Conservation (phyloP, 257 asterid species). For the Thymus mandschuricus region DNA sequence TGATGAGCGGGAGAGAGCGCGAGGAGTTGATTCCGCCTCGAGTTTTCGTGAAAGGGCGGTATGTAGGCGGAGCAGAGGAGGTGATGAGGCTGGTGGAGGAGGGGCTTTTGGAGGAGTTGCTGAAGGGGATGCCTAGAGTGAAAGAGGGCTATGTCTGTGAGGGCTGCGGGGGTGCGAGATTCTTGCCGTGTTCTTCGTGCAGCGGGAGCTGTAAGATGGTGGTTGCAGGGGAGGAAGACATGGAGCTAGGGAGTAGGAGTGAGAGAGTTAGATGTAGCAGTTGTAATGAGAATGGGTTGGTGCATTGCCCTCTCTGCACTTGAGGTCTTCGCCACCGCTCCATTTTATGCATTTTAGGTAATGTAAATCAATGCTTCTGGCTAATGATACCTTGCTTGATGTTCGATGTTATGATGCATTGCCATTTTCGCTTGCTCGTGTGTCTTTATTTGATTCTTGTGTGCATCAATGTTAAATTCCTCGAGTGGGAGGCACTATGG, state of each 20-base stretch:
- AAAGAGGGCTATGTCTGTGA: slow-evolving; percentile 62
- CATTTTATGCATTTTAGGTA: slow-evolving; percentile 22
- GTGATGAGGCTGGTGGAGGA: slow-evolving; percentile 71
- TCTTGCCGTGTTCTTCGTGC: slow-evolving; percentile 77
- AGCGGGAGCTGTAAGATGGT: slow-evolving; percentile 77
- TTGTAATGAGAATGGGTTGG: slow-evolving; percentile 87
- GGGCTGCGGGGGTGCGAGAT: slow-evolving; percentile 81
- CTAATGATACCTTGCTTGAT: slow-evolving; percentile 7
- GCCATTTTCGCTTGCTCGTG: neutral
- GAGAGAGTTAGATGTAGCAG: slow-evolving; percentile 56
- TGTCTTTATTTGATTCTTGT: neutral
- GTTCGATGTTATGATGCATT: neutral
- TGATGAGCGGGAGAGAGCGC: slow-evolving; percentile 55
- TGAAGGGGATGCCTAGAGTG: slow-evolving; percentile 61
- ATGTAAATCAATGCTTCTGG: slow-evolving; percentile 18
- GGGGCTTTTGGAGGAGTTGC: slow-evolving; percentile 56
- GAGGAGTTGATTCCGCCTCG: slow-evolving; percentile 67
- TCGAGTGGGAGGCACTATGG: neutral
- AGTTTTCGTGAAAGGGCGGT: slow-evolving; percentile 75
- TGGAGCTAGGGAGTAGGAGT: slow-evolving; percentile 35
- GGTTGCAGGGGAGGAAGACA: slow-evolving; percentile 33
- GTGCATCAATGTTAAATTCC: neutral
- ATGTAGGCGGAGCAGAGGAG: slow-evolving; percentile 82
- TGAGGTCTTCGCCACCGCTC: slow-evolving; percentile 35
- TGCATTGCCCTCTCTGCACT: slow-evolving; percentile 71